Conservation (phyloP, 495 filamentous ascomycete genomes). For the Bombardia bombarda region DNA sequence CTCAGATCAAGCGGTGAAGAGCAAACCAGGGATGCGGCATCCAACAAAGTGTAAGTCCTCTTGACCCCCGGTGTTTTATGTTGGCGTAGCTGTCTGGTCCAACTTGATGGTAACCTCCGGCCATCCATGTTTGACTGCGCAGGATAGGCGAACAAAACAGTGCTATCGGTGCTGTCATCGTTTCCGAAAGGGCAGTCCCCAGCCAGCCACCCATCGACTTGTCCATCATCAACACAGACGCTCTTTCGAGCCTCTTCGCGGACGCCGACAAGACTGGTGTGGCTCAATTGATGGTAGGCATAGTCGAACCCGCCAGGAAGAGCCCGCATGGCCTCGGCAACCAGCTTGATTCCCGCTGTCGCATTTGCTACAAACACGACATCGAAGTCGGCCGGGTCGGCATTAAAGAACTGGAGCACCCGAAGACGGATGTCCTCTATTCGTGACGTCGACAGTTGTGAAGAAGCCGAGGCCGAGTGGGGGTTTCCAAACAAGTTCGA, state of each 20-base stretch:
- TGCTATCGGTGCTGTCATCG: slow-evolving; percentile 2
- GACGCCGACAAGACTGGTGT: slow-evolving; percentile 82
- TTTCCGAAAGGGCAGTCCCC: slow-evolving; percentile 14
- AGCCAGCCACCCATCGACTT: slow-evolving; percentile 61
- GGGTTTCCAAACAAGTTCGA: slow-evolving; percentile 83
- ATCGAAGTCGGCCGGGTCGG: slow-evolving; percentile 76
- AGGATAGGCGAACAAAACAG: slow-evolving; percentile 70
- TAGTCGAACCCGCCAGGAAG: slow-evolving; percentile 64
- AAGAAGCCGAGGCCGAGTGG: slow-evolving; percentile 77
- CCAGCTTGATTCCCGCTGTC: slow-evolving; percentile 83
- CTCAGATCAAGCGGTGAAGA: slow-evolving; percentile 70
- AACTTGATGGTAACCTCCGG: slow-evolving; percentile 61
- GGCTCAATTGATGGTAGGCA: slow-evolving; percentile 73
- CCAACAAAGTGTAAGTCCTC: slow-evolving; percentile 65
- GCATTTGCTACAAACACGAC: slow-evolving; percentile 89
- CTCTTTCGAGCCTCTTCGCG: slow-evolving; percentile 60
- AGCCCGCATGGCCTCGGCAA: slow-evolving; percentile 65
- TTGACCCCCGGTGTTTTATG: background rate
- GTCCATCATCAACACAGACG: slow-evolving; percentile 59
- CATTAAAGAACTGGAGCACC: slow-evolving; percentile 73
- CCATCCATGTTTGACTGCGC: slow-evolving; percentile 94
- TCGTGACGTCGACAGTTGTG: slow-evolving; percentile 62
- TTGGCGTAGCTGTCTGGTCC: slow-evolving; percentile 51
- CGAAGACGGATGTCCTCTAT: slow-evolving; percentile 70
- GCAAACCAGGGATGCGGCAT: slow-evolving; percentile 78